Percentiles rank a stretch among this genome's conserved stretches.
Evolutionary conservation across 2,329 filamentous ascomycete genomes (phyloP).

Genomic region (Thielaviopsis ethacetica): DNA sequence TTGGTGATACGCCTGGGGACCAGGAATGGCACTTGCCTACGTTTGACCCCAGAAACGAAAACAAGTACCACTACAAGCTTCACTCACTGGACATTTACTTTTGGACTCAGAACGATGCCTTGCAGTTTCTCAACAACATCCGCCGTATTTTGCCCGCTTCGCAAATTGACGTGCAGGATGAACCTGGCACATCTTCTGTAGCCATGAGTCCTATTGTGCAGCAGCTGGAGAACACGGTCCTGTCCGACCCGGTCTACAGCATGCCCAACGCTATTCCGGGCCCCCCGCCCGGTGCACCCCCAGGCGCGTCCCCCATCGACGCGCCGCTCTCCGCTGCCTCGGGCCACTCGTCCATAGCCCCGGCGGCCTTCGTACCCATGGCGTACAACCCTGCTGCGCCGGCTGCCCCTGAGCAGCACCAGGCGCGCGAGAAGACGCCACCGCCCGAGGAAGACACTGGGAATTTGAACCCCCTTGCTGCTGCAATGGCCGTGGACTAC

Average conservation of each 20-base stretch:
- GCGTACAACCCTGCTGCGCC: conserved; percentile 70
- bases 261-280: conserved; percentile 13
- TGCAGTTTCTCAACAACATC: conserved; percentile 52
- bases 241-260: conserved; percentile 39
- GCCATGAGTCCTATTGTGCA: conserved; percentile 56
- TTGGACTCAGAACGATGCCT: conserved; percentile 57
- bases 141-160: conserved; percentile 44
- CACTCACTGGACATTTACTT: conserved; percentile 66
- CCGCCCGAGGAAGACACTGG: conserved; percentile 39
- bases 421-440: conserved; percentile 64
- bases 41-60: conserved; percentile 55
- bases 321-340: neutral
- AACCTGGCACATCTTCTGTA: conserved; percentile 34
- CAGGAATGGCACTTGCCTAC: conserved; percentile 62
- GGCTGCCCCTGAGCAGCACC: conserved; percentile 53
- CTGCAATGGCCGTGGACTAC: conserved; percentile 40
- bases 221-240: conserved; percentile 53
- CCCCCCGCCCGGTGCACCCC: conserved; percentile 13
- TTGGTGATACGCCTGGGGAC: conserved; percentile 31
- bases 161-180: conserved; percentile 48
- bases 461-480: conserved; percentile 39
- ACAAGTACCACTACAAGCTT: conserved; percentile 64
- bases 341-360: neutral
- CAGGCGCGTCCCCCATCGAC: conserved; percentile 9
- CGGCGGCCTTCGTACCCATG: conserved; percentile 38